Base-by-base conservation (phyloP, 1,284 basidiomycete species). In the Cryptococcus deneoformans region DNA sequence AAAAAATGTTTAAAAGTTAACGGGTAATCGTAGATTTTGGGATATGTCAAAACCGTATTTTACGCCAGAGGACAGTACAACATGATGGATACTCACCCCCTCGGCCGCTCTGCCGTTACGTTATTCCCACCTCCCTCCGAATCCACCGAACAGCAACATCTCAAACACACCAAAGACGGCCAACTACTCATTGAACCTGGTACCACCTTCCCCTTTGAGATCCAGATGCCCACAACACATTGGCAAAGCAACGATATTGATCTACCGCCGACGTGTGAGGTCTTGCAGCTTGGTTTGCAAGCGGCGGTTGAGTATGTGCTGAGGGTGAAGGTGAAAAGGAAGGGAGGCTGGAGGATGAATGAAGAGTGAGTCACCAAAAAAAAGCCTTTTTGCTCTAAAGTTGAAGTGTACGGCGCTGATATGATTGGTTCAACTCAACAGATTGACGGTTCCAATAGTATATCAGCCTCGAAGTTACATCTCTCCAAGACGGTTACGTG, bases 11-110 rank as follows among this genome's bases (percentile, higher is more conserved):
- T 12, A n/a, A 34, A 29, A 48, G 34, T 29, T 12, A 44, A n/a
- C 12, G 8, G 4, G 47, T 9, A 20, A 20, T 20, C 20, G 12
- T 46, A 69, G 68, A 65, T 72, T 38, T 46, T 70, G 6, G 69
- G 70, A 5, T 46, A 64, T 35, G 63, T 67, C 42, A 66, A 69
- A 20, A 69, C 69, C 0, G 60, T 60, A 16, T 72, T 67, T 58
- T 69, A 68, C 40, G 59, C 69, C 29, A 54, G 70, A 53, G 70
- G 70, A 3, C 70, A 72, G 51, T 70, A 69, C 45, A 68, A 66
- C 29, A 52, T 72, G 9, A 59, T 72, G 46, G 70, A 72, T 46
- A 70, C 69, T 0, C 43, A 68, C 12, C 70, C 70, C 5, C 53
- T 70, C 6, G 60, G 63, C n/a, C 56, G 67, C 2, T 52, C 57